Conservation (phyloP, 73 alveolate species). For the Breviolum minutum region DNA sequence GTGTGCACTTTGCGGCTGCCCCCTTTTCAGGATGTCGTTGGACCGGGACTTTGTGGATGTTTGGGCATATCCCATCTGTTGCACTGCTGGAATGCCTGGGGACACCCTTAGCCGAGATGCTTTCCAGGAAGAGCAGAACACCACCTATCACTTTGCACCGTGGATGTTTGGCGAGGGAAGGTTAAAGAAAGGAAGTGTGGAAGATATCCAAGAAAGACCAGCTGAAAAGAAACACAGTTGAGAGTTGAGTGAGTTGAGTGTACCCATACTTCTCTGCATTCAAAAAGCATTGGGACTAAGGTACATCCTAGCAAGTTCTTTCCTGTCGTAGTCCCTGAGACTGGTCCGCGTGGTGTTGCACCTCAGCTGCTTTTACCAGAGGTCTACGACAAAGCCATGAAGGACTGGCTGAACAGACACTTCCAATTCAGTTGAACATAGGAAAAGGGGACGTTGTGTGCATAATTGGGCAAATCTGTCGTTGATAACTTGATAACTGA, state of each 20-base stretch:
- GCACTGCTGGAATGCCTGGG: slow-evolving; percentile 37
- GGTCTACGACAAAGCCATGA: slow-evolving; percentile 91
- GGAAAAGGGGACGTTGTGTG: background rate
- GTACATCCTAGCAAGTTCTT: slow-evolving; percentile 85
- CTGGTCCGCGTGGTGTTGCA: slow-evolving; percentile 59
- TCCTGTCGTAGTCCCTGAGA: slow-evolving; percentile 79
- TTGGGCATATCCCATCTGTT: slow-evolving; percentile 82
- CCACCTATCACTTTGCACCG: slow-evolving; percentile 69
- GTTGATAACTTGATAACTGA: no score
- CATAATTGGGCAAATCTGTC: no score
- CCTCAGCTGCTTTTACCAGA: slow-evolving; percentile 82
- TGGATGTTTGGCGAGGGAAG: background rate
- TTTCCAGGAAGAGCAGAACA: slow-evolving; percentile 35
- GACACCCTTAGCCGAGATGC: slow-evolving; percentile 62
- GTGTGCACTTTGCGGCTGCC: background rate
- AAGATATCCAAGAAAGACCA: no score
- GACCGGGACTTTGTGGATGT: slow-evolving; percentile 69
- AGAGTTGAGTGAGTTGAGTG: background rate
- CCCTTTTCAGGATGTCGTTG: slow-evolving; percentile 56
- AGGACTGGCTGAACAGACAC: background rate
- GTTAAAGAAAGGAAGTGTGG: background rate
- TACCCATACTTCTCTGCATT: background rate
- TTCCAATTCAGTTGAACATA: no score
- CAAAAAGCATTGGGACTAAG: background rate
- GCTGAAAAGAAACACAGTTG: background rate